phyloP scores from a whole-genome alignment of 805 yeast species.

The Wickerhamomyces kurtzmanii region DNA sequence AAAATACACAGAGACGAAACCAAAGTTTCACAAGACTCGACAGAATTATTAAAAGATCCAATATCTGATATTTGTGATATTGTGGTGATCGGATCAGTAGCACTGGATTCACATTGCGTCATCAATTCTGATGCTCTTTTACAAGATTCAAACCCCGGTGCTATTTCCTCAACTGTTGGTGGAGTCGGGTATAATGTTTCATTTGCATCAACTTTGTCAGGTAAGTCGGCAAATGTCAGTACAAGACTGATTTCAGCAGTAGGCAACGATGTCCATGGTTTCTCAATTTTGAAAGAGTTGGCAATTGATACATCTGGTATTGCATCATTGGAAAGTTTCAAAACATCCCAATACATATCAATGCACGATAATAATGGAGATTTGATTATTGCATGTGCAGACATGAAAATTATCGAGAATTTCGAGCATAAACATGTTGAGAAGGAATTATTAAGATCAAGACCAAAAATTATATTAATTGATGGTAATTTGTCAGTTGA shows the following conservation, averaged over 20 bases:
- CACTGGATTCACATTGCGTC: conserved; percentile 60
- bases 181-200: conserved; percentile 84
- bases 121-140: conserved; percentile 22
- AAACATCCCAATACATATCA: conserved; percentile 69
- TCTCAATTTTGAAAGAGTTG: conserved; percentile 23
- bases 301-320: conserved; percentile 18
- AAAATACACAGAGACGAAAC: conserved; percentile 1
- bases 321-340: conserved; percentile 3
- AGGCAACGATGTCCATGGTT: conserved; percentile 51
- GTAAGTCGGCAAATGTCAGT: conserved; percentile 9
- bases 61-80: conserved; percentile 14
- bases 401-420: conserved; percentile 63
- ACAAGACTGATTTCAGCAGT: conserved; percentile 46
- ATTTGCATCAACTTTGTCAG: conserved; percentile 39
- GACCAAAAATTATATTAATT: conserved; percentile 43
- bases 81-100: conserved; percentile 64
- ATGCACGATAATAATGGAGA: conserved; percentile 55
- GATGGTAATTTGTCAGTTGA: conserved; percentile 58
- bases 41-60: not conserved
- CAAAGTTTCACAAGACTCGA: not conserved
- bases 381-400: conserved; percentile 70
- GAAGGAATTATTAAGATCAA: conserved; percentile 25
- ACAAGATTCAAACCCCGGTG: conserved; percentile 71
- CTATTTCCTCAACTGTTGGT: conserved; percentile 47
- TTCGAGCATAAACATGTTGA: conserved; percentile 32